phyloP scores from a whole-genome alignment of 2,329 filamentous ascomycete genomes.

The Cladophialophora exuberans region DNA sequence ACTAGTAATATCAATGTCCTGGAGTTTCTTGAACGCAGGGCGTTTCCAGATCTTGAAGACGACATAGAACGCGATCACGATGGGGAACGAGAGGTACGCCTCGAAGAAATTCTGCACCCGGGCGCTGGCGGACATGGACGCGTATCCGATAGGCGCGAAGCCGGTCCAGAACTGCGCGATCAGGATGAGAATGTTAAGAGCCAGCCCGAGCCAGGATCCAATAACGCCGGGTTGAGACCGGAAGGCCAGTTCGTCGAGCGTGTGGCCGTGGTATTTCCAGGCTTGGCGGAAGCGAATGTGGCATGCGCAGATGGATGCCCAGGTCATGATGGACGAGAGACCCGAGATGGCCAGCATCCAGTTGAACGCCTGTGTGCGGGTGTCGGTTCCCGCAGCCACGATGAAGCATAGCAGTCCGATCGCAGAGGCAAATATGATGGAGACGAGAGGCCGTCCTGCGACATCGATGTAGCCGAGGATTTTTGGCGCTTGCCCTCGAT shows the following conservation, averaged over 20 bases:
- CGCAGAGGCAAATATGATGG: slow-evolving; percentile 67
- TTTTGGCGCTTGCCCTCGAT: slow-evolving; percentile 78
- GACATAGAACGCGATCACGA: slow-evolving; percentile 60
- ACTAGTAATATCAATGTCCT: slow-evolving; percentile 68
- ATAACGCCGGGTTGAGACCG: slow-evolving; percentile 74
- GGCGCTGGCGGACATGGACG: slow-evolving; percentile 53
- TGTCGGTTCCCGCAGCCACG: slow-evolving; percentile 55
- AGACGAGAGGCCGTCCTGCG: slow-evolving; percentile 74
- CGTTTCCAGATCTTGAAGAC: slow-evolving; percentile 67
- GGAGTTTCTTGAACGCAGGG: slow-evolving; percentile 59
- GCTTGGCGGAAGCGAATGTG: slow-evolving; percentile 88
- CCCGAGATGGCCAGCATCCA: slow-evolving; percentile 80
- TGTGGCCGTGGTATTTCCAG: slow-evolving; percentile 72
- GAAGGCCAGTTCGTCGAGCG: slow-evolving; percentile 79
- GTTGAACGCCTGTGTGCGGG: slow-evolving; percentile 61
- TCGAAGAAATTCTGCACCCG: slow-evolving; percentile 65
- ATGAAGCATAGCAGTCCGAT: slow-evolving; percentile 78
- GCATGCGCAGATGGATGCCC: slow-evolving; percentile 43
- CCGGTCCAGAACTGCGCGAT: too few relatives aligned
- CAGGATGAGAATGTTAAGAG: too few relatives aligned
- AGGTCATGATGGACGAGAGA: slow-evolving; percentile 73
- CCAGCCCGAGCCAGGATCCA: slow-evolving; percentile 79
- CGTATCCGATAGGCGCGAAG: slow-evolving; percentile 69
- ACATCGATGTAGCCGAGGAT: slow-evolving; percentile 80
- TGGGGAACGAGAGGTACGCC: slow-evolving; percentile 58